Percentiles rank a stretch among this genome's conserved stretches.
Conservation (phyloP, 2,329 filamentous ascomycete species). For the Rutstroemia sydowiana region DNA sequence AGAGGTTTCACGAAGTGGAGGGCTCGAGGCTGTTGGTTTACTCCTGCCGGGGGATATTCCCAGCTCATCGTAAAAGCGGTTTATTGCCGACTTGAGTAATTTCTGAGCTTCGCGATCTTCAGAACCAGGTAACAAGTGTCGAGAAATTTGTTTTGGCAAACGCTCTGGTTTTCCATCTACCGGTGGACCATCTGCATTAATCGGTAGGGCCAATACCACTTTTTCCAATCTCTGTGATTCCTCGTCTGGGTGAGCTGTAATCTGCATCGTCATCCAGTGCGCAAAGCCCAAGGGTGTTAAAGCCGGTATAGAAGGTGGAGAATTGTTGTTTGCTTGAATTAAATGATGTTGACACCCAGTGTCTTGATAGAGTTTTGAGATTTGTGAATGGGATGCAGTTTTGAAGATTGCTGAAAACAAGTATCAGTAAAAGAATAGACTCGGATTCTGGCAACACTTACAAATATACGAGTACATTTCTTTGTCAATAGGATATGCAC, state of each 20-base stretch:
- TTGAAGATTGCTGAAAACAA: constrained; percentile 22
- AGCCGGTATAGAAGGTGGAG: constrained; percentile 52
- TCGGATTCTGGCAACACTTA: constrained; percentile 33
- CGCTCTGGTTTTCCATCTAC: constrained; percentile 60
- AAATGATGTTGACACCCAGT: constrained; percentile 55
- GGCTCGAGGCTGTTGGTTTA: constrained; percentile 24
- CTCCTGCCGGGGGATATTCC: constrained; percentile 34
- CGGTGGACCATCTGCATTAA: constrained; percentile 47
- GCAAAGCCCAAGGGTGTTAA: constrained; percentile 63
- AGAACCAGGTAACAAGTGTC: constrained; percentile 59
- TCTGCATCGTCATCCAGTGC: constrained; percentile 64
- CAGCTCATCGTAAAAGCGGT: constrained; percentile 38
- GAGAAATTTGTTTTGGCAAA: constrained; percentile 71
- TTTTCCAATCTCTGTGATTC: constrained; percentile 65
- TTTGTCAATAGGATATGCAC: constrained; percentile 52
- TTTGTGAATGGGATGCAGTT: constrained; percentile 35
- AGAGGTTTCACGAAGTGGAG: constrained; percentile 20
- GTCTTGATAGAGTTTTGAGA: constrained; percentile 51
- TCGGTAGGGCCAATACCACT: constrained; percentile 63
- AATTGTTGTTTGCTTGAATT: constrained; percentile 45
- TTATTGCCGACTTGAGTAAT: constrained; percentile 52
- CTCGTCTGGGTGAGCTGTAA: constrained; percentile 67
- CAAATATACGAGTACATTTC: constrained; percentile 65
- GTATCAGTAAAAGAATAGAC: background rate
- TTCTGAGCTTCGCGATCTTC: constrained; percentile 51